phyloP scores from a whole-genome alignment of 208 protist species.

The Strigomonas culicis region DNA sequence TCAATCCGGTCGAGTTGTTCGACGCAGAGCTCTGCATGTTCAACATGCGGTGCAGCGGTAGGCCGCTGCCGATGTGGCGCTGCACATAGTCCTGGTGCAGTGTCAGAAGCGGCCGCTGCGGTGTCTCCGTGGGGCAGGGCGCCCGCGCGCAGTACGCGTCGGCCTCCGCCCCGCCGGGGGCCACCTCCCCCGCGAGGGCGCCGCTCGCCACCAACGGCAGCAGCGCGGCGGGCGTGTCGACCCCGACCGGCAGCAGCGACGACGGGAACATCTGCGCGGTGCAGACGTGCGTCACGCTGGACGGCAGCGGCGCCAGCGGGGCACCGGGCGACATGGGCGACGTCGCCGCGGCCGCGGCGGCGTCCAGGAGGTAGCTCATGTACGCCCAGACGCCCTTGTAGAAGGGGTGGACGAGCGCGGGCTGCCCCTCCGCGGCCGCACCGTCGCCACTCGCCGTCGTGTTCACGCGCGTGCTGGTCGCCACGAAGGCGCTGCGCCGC shows the following conservation, averaged over 20 bases:
- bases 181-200: conserved; percentile 7
- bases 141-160: not conserved
- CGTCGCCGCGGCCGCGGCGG: not conserved
- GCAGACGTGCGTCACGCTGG: conserved; percentile 34
- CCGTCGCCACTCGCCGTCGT: conserved; percentile 32
- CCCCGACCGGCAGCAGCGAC: conserved; percentile 61
- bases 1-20: too few relatives aligned
- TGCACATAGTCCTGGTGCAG: conserved; percentile 54
- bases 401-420: conserved; percentile 62
- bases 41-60: too few relatives aligned
- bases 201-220: conserved; percentile 45
- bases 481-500: conserved; percentile 49
- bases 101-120: not conserved
- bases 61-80: too few relatives aligned
- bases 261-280: conserved; percentile 55
- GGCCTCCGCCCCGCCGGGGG: not conserved
- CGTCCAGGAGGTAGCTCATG: conserved; percentile 20
- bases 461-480: conserved; percentile 54
- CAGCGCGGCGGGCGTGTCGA: conserved; percentile 55
- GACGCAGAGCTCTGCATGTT: too few relatives aligned
- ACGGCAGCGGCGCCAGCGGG: conserved; percentile 9
- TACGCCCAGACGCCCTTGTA: conserved; percentile 61
- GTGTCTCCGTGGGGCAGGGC: not conserved
- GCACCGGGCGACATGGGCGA: not conserved
- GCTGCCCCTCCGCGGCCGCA: conserved; percentile 19